Conservation (phyloP, 805 yeast genomes). For the Komagataella pastoris region DNA sequence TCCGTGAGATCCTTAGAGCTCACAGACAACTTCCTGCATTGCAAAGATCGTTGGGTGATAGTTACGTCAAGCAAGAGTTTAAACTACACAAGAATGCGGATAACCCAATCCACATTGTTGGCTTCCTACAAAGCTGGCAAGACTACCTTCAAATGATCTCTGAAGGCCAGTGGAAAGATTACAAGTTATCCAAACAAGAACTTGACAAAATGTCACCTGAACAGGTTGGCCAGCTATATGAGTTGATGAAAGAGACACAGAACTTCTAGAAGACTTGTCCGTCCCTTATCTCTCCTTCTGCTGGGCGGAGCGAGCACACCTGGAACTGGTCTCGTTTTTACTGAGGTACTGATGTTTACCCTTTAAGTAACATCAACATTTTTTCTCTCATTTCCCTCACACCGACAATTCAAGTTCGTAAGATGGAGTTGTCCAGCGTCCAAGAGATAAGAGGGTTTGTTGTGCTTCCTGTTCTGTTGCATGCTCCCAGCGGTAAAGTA, state of each 20-base stretch:
- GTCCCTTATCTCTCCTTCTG: neutral
- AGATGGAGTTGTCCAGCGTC: constrained; percentile 1
- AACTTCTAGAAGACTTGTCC: neutral
- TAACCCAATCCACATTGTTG: constrained; percentile 88
- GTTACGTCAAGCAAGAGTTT: constrained; percentile 83
- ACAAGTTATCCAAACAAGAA: constrained; percentile 45
- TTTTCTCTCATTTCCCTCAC: neutral
- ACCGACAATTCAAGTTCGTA: neutral
- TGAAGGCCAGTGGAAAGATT: constrained; percentile 51
- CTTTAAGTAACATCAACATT: neutral
- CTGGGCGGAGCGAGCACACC: neutral
- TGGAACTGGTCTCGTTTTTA: neutral
- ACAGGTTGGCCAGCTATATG: constrained; percentile 73
- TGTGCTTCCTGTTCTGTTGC: constrained; percentile 33
- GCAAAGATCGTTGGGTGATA: constrained; percentile 74
- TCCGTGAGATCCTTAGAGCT: constrained; percentile 71
- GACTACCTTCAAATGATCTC: constrained; percentile 53
- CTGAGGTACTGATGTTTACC: neutral
- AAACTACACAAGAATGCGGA: constrained; percentile 69
- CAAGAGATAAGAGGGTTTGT: constrained; percentile 46
- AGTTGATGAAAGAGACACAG: constrained; percentile 64
- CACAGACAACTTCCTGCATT: constrained; percentile 57
- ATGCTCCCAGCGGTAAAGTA: constrained; percentile 13
- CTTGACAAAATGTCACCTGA: constrained; percentile 83
- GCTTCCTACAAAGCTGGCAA: constrained; percentile 92